A percentile compares a stretch with the other conserved stretches of the same genome.
phyloP scores from a whole-genome alignment of 345 rosid genomes.

The Syzygium aromaticum region DNA sequence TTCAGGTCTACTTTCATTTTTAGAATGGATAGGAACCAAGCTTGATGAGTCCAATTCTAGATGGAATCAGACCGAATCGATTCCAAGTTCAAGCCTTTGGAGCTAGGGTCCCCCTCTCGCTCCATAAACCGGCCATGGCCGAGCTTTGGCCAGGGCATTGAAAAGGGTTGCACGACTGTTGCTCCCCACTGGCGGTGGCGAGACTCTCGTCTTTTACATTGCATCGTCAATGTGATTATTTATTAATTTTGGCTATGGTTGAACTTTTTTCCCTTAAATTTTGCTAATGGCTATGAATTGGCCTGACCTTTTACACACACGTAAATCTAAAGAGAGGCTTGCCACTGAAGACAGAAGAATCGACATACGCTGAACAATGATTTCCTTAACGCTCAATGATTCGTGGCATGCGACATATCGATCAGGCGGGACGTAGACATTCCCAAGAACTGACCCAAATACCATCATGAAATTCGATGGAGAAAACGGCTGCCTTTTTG shows the following conservation, averaged over 20 bases:
- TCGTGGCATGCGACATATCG: background rate
- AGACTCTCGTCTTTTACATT: background rate
- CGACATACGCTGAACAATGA: background rate
- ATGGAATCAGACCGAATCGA: background rate
- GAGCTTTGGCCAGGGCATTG: background rate
- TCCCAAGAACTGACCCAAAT: background rate
- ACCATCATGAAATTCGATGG: background rate
- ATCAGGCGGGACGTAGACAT: background rate
- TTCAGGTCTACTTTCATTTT: background rate
- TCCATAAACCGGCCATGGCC: background rate
- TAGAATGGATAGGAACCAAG: background rate
- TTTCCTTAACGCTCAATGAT: background rate
- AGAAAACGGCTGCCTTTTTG: background rate
- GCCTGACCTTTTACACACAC: background rate
- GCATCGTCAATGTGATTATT: background rate
- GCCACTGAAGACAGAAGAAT: background rate
- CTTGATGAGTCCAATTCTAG: background rate
- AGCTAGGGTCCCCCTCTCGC: background rate
- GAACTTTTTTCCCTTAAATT: background rate
- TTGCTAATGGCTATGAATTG: background rate
- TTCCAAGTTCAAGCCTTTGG: background rate
- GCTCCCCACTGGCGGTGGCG: background rate
- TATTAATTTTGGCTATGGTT: background rate
- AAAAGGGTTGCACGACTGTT: background rate
- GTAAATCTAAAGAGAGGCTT: background rate